Evolutionary conservation across 768 basidiomycete species (phyloP).

Genomic region (Suillus plorans): DNA sequence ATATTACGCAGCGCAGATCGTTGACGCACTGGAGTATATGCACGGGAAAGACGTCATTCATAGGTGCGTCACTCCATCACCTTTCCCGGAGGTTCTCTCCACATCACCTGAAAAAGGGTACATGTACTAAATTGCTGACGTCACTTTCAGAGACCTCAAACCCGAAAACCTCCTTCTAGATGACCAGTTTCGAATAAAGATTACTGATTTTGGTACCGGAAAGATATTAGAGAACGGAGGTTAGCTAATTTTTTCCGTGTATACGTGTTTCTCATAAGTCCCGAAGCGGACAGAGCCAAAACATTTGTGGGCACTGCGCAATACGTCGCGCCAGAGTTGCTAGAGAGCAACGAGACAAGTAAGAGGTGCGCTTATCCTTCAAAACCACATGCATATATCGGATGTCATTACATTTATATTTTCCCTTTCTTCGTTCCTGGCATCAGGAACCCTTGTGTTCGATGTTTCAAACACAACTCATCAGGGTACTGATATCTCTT

Average conservation of each 20-base stretch:
- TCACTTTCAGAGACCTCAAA: conserved; percentile 61
- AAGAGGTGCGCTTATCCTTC: conserved; percentile 53
- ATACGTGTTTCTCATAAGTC: conserved; percentile 24
- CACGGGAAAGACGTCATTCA: conserved; percentile 90
- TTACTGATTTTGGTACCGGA: conserved; percentile 97
- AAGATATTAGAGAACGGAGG: conserved; percentile 63
- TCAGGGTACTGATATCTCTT: conserved; percentile 7
- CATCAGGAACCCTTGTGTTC: neutral
- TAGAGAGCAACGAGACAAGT: conserved; percentile 71
- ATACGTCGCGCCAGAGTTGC: conserved; percentile 85
- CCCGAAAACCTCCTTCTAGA: conserved; percentile 93
- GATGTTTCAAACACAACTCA: neutral
- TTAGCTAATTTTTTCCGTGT: conserved; percentile 31
- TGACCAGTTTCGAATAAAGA: conserved; percentile 79
- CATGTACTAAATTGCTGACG: neutral
- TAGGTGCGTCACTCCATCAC: conserved; percentile 42
- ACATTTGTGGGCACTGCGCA: conserved; percentile 91
- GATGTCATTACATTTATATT: neutral
- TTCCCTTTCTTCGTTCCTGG: neutral
- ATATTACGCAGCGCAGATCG: conserved; percentile 87
- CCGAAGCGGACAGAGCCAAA: conserved; percentile 51
- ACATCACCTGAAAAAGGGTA: neutral
- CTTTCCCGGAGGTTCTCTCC: conserved; percentile 3
- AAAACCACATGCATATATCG: neutral
- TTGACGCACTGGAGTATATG: conserved; percentile 89